A percentile compares a stretch with the other conserved stretches of the same genome.
Conservation (phyloP, 2,329 filamentous ascomycete genomes). For the Elsinoe ampelina region DNA sequence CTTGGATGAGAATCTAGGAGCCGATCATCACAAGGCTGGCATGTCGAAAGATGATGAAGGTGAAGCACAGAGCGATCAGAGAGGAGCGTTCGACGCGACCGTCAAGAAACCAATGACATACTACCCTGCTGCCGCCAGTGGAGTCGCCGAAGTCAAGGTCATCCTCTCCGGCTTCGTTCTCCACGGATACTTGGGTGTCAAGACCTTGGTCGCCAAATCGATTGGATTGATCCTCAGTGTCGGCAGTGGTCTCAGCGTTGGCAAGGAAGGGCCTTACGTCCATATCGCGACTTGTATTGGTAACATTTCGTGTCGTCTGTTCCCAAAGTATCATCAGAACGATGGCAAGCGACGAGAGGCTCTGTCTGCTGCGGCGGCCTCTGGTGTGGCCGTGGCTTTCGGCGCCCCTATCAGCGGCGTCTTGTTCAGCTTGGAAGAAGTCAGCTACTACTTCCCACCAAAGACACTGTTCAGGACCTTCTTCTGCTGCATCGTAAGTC, state of each 20-base stretch:
- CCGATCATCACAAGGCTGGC: slow-evolving; percentile 39
- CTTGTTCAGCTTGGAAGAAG: slow-evolving; percentile 88
- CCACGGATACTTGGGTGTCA: slow-evolving; percentile 85
- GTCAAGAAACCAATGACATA: slow-evolving; percentile 69
- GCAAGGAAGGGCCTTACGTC: slow-evolving; percentile 95
- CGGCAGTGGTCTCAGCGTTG: slow-evolving; percentile 82
- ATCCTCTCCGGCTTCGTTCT: slow-evolving; percentile 97
- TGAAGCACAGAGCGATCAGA: slow-evolving; percentile 28
- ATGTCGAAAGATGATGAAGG: slow-evolving; percentile 32
- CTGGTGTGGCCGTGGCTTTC: slow-evolving; percentile 88
- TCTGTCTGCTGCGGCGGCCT: slow-evolving; percentile 83
- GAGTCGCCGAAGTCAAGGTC: slow-evolving; percentile 93
- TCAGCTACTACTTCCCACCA: slow-evolving; percentile 93
- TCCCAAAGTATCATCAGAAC: slow-evolving; percentile 85
- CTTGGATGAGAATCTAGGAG: slow-evolving; percentile 84
- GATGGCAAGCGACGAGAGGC: slow-evolving; percentile 91
- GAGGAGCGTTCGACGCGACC: slow-evolving; percentile 31
- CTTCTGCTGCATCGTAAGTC: slow-evolving; percentile 81
- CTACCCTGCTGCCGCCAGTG: slow-evolving; percentile 90
- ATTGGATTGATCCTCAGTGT: slow-evolving; percentile 77
- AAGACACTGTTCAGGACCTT: slow-evolving; percentile 97
- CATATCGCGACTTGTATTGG: slow-evolving; percentile 93
- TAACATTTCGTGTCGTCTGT: slow-evolving; percentile 90
- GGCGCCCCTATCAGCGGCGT: slow-evolving; percentile 85
- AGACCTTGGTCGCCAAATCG: slow-evolving; percentile 79